phyloP scores from a whole-genome alignment of 768 basidiomycete species.

The Solioccasus polychromus region DNA sequence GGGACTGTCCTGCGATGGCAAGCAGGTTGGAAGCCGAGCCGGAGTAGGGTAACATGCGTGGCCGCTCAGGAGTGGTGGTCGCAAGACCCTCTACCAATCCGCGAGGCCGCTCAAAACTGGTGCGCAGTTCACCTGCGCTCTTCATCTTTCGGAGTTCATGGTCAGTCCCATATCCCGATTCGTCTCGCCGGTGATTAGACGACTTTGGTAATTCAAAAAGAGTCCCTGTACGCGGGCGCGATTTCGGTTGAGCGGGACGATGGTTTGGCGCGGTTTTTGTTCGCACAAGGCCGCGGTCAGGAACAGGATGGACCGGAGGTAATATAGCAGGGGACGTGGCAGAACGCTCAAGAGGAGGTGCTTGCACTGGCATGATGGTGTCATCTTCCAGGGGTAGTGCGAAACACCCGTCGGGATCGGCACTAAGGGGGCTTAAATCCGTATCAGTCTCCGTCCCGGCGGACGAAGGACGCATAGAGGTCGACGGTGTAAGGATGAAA shows the following conservation, averaged over 20 bases:
- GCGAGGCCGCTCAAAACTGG: constrained; percentile 29
- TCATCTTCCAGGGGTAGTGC: constrained; percentile 53
- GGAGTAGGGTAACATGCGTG: constrained; percentile 47
- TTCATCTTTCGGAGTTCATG: constrained; percentile 80
- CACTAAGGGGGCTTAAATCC: constrained; percentile 53
- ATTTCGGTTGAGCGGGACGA: constrained; percentile 45
- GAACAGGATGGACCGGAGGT: constrained; percentile 17
- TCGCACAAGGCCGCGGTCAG: constrained; percentile 52
- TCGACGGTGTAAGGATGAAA: constrained; percentile 49
- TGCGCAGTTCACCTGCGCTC: constrained; percentile 77
- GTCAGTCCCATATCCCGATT: constrained; percentile 44
- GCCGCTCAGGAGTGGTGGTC: constrained; percentile 37
- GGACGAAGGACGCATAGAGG: constrained; percentile 43
- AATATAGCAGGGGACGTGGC: constrained; percentile 46
- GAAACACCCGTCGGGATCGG: constrained; percentile 31
- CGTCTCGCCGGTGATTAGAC: constrained; percentile 31
- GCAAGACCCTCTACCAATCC: constrained; percentile 24
- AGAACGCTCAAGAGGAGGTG: constrained; percentile 50
- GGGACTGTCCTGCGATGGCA: constrained; percentile 29
- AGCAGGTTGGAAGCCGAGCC: constrained; percentile 67
- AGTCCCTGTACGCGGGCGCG: constrained; percentile 35
- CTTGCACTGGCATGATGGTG: constrained; percentile 66
- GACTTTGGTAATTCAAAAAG: constrained; percentile 21
- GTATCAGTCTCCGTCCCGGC: constrained; percentile 46
- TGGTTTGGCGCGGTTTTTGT: constrained; percentile 71